Conservation (phyloP, 345 rosid genomes). For the Hirschfeldia incana region DNA sequence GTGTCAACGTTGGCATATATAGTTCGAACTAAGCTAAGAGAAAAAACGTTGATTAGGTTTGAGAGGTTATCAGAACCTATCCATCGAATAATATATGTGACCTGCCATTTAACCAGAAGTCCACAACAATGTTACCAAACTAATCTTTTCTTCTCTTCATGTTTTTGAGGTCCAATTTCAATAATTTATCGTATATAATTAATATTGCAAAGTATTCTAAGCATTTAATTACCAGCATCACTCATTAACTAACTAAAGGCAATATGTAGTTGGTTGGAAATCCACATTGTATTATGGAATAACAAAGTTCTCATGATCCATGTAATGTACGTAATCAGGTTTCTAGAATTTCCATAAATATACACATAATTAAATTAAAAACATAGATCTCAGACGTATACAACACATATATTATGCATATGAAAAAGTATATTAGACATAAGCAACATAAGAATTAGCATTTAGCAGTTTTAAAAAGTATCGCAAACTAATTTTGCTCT, state of each 20-base stretch:
- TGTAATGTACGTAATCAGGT: neutral
- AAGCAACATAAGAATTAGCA: neutral
- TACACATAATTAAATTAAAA: neutral
- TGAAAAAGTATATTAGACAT: neutral
- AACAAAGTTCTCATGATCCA: neutral
- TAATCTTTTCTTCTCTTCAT: neutral
- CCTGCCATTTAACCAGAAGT: slow-evolving; percentile 35
- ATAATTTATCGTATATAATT: neutral
- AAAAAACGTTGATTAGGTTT: slow-evolving; percentile 32
- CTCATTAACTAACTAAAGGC: neutral
- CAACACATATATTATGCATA: neutral
- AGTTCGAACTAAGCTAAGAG: slow-evolving; percentile 15
- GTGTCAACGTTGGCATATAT: slow-evolving; percentile 26
- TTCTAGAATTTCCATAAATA: neutral
- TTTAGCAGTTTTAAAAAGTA: neutral
- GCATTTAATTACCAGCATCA: slow-evolving; percentile 5
- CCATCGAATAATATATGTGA: slow-evolving; percentile 23
- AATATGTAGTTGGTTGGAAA: slow-evolving; percentile 12
- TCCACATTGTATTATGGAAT: slow-evolving; percentile 1
- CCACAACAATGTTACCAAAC: slow-evolving; percentile 38
- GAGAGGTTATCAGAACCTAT: slow-evolving; percentile 37
- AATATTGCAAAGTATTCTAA: neutral
- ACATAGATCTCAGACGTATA: neutral
- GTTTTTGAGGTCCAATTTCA: neutral
- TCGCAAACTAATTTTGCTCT: neutral